Conservation (phyloP, 768 basidiomycete genomes). For the Mycena rebaudengoi region DNA sequence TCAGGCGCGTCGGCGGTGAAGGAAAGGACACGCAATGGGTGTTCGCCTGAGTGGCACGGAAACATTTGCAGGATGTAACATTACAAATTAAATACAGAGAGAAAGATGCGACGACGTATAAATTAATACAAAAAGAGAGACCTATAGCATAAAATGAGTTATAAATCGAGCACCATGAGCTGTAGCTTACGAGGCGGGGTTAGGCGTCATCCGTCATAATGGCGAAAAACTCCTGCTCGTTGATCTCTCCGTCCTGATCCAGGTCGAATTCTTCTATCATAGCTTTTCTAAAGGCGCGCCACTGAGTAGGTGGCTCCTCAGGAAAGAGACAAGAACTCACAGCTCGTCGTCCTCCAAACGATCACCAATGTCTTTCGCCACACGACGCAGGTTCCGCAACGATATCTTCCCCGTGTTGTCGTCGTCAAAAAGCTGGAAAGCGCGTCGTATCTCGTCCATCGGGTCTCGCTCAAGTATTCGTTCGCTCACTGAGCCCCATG, state of each 20-base stretch:
- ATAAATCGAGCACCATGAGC: not conserved
- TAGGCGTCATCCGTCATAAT: constrained; percentile 96
- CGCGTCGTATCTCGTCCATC: constrained; percentile 94
- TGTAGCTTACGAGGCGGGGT: constrained; percentile 13
- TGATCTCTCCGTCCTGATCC: constrained; percentile 98
- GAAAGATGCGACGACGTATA: constrained; percentile 18
- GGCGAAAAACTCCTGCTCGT: constrained; percentile 93
- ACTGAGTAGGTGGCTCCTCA: constrained; percentile 4
- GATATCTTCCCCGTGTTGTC: constrained; percentile 95
- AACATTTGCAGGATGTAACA: constrained; percentile 14
- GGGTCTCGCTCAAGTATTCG: constrained; percentile 94
- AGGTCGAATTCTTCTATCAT: constrained; percentile 99
- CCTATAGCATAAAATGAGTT: constrained; percentile 9
- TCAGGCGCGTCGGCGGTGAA: constrained; percentile 60
- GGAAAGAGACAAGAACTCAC: constrained; percentile 56
- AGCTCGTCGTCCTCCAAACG: constrained; percentile 94
- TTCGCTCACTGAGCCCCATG: constrained; percentile 78
- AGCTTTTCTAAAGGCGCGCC: constrained; percentile 74
- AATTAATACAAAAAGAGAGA: not conserved
- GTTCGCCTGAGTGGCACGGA: constrained; percentile 15
- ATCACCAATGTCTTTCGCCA: constrained; percentile 97
- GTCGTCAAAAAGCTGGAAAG: constrained; percentile 97
- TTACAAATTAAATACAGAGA: constrained; percentile 18
- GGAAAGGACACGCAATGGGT: constrained; percentile 61
- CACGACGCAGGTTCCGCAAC: constrained; percentile 87